Percentiles rank a stretch among this genome's conserved stretches.
These are phyloP conservation scores for Lactarius akahatsu DNA, from an alignment of 768 basidiomycete genomes.

Conservation along the genomic window DNA sequence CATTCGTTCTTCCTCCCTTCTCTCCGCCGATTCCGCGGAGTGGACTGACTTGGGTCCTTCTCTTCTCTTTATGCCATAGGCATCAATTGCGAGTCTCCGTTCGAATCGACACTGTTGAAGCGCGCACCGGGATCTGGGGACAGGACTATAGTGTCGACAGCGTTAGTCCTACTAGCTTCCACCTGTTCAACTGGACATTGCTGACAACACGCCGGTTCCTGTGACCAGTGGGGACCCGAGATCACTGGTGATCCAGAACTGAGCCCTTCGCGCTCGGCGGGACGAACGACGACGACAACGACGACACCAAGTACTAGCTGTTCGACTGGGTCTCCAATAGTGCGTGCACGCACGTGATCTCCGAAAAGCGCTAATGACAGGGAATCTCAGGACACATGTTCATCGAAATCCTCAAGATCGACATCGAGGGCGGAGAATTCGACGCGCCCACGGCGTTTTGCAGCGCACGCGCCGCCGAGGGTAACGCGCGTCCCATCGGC, in stretches of 20 bases:
- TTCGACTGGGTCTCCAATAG: constrained; percentile 53
- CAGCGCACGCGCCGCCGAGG: constrained; percentile 35
- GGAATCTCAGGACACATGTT: constrained; percentile 50
- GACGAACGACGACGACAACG: constrained; percentile 45
- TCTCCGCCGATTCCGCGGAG: background rate
- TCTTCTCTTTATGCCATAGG: no score
- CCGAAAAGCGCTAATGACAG: background rate
- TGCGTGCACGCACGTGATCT: constrained; percentile 37
- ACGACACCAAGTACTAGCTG: constrained; percentile 56
- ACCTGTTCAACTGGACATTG: background rate
- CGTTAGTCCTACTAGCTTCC: constrained; percentile 27
- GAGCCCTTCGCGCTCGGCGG: constrained; percentile 37
- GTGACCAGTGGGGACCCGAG: constrained; percentile 42
- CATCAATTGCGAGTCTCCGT: constrained; percentile 42
- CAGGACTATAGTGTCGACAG: no score
- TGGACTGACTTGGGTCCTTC: no score
- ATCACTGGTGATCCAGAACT: constrained; percentile 37
- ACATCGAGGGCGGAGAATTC: constrained; percentile 70
- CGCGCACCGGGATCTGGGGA: constrained; percentile 33
- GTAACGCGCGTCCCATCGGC: constrained; percentile 53
- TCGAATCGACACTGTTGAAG: constrained; percentile 48
- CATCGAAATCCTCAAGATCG: constrained; percentile 70
- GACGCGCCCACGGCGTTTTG: constrained; percentile 52
- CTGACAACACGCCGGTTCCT: no score
- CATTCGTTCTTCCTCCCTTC: background rate